phyloP scores from a whole-genome alignment of 371 early-diverging fungal genomes.

The Mortierella sp. region DNA sequence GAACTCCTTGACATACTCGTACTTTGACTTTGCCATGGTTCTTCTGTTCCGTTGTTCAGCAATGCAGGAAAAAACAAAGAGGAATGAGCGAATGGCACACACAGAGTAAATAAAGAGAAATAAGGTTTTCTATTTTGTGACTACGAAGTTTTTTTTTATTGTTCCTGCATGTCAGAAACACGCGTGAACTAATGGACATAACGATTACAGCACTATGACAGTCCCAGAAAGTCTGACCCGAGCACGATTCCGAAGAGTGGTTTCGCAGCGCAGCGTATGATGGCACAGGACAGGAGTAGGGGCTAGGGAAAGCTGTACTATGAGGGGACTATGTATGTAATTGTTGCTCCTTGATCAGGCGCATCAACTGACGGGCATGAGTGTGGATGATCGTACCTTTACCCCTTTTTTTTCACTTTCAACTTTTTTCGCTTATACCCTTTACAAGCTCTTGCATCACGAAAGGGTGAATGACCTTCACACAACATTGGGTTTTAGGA shows the following conservation, averaged over 20 bases:
- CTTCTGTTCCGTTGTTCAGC: background rate
- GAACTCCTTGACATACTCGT: constrained; percentile 93
- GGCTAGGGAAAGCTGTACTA: background rate
- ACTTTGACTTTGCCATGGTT: constrained; percentile 91
- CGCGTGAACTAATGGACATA: background rate
- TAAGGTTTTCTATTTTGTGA: background rate
- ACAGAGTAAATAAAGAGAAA: background rate
- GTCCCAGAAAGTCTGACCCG: too few species aligned
- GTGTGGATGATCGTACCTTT: constrained; percentile 10
- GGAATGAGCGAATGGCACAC: background rate
- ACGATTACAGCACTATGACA: background rate
- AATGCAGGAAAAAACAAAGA: background rate
- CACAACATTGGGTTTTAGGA: background rate
- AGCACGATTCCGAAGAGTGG: too few species aligned
- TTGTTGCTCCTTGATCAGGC: constrained; percentile 6
- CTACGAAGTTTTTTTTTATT: background rate
- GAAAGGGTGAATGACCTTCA: constrained; percentile 20
- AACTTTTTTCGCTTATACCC: background rate
- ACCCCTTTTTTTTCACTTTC: constrained; percentile 22
- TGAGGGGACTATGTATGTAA: constrained; percentile 1
- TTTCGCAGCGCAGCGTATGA: background rate
- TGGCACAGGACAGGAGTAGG: background rate
- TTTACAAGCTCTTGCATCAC: constrained; percentile 1
- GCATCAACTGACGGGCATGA: constrained; percentile 35
- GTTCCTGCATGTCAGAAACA: background rate